Conservation (phyloP, 306 rosid genomes). For the Castanea mollissima region DNA sequence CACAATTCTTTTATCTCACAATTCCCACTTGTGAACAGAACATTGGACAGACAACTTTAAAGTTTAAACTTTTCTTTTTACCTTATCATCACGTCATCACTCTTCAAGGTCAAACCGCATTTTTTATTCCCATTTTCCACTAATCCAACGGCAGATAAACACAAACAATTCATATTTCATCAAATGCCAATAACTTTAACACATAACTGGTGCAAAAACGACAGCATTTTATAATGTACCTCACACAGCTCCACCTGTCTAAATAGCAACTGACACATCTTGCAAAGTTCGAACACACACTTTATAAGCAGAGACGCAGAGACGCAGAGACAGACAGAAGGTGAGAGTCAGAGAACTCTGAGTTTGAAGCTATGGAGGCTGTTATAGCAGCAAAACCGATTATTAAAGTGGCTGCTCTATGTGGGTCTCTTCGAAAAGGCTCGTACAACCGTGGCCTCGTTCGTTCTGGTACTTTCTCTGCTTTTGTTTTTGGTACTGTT, state of each 20-base stretch:
- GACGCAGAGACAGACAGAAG: background rate
- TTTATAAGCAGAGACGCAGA: too few relatives aligned
- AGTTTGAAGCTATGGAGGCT: slow-evolving; percentile 16
- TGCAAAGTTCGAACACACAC: too few relatives aligned
- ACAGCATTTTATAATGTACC: too few relatives aligned
- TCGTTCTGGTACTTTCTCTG: slow-evolving; percentile 46
- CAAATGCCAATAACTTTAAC: too few relatives aligned
- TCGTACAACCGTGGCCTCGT: slow-evolving; percentile 58
- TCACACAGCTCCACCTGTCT: too few relatives aligned
- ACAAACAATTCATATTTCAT: too few relatives aligned
- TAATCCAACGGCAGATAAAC: too few relatives aligned
- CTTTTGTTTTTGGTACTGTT: background rate
- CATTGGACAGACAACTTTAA: background rate
- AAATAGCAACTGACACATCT: too few relatives aligned
- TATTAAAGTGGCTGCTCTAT: slow-evolving; percentile 55
- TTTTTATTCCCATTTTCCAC: too few relatives aligned
- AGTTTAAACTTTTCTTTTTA: background rate
- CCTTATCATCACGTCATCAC: background rate
- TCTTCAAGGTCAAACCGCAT: background rate
- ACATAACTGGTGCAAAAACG: too few relatives aligned
- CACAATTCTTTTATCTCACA: background rate
- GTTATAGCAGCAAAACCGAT: slow-evolving; percentile 22
- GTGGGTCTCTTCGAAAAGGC: slow-evolving; percentile 62
- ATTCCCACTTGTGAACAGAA: background rate
- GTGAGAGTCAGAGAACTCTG: background rate